Percentiles rank a stretch among this genome's conserved stretches.
Conservation (phyloP, 202 grass and related monocot species). For the Hordeum pubiflorum region DNA sequence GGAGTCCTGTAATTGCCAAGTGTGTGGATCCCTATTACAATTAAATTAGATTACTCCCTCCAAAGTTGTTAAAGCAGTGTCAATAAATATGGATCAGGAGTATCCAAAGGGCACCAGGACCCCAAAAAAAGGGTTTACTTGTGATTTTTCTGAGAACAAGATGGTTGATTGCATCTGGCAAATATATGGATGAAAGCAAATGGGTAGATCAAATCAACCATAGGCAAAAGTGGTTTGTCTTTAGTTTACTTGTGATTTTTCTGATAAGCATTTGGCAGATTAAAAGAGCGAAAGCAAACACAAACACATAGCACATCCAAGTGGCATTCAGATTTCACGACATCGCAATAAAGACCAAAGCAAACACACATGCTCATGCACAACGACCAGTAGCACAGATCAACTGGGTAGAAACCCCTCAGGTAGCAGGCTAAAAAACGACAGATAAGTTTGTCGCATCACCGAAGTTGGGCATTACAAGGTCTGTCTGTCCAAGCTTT, state of each 20-base stretch:
- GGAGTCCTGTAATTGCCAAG: too few species aligned
- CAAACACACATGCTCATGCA: background rate
- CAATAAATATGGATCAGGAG: too few species aligned
- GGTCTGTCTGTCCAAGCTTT: constrained; percentile 24
- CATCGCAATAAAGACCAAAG: background rate
- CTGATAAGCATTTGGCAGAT: background rate
- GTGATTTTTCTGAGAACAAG: too few species aligned
- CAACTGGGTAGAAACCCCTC: constrained; percentile 8
- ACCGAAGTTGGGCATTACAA: constrained; percentile 17
- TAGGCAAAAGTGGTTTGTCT: too few species aligned
- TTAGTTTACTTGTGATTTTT: background rate
- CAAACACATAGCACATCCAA: background rate
- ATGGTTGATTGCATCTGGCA: too few species aligned
- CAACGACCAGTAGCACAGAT: background rate
- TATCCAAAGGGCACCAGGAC: too few species aligned
- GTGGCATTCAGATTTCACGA: background rate
- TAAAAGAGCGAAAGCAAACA: background rate
- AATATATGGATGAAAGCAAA: too few species aligned
- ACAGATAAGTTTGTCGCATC: constrained; percentile 12
- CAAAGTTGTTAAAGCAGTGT: too few species aligned
- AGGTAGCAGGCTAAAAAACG: background rate
- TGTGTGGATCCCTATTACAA: too few species aligned
- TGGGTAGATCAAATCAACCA: too few species aligned
- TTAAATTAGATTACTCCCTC: too few species aligned
- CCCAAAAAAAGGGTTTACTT: too few species aligned